A percentile compares a stretch with the other conserved stretches of the same genome.
phyloP scores from a whole-genome alignment of 2,329 filamentous ascomycete genomes.

The Allantophomopsis lycopodina region DNA sequence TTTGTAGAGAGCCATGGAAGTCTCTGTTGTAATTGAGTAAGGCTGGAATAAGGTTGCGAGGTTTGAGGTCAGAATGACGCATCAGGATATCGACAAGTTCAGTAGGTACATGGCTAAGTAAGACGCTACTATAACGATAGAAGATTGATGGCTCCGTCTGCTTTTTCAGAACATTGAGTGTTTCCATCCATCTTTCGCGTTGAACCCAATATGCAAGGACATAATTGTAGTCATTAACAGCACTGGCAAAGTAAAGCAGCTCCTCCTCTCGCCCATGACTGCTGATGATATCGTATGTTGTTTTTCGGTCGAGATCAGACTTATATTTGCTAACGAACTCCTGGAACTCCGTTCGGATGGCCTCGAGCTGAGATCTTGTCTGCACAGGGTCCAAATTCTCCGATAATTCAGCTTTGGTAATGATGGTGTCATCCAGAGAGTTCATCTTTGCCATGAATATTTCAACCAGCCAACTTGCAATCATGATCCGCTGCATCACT shows the following conservation, averaged over 20 bases:
- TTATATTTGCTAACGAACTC: conserved; percentile 82
- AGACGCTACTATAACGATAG: conserved; percentile 92
- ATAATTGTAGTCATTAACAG: conserved; percentile 85
- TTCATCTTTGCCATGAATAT: conserved; percentile 97
- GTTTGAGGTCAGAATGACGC: conserved; percentile 74
- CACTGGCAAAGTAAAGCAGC: conserved; percentile 78
- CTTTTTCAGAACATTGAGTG: conserved; percentile 77
- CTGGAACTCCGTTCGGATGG: conserved; percentile 66
- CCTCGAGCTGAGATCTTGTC: conserved; percentile 56
- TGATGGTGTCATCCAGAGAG: conserved; percentile 83
- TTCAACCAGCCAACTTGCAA: conserved; percentile 89
- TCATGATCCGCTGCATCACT: conserved; percentile 89
- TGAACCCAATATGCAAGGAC: conserved; percentile 96
- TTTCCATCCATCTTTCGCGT: conserved; percentile 80
- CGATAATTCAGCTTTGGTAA: conserved; percentile 70
- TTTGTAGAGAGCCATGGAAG: conserved; percentile 48
- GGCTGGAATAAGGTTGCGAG: conserved; percentile 81
- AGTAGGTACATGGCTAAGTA: conserved; percentile 77
- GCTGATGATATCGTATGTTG: conserved; percentile 89
- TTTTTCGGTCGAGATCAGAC: conserved; percentile 75
- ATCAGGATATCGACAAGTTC: conserved; percentile 93
- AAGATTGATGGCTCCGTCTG: conserved; percentile 89
- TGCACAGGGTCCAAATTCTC: conserved; percentile 60
- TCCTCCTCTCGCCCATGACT: conserved; percentile 92
- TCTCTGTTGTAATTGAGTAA: conserved; percentile 86